Evolutionary conservation across 2,329 filamentous ascomycete species (phyloP).

Genomic region (Penicillium olsonii): DNA sequence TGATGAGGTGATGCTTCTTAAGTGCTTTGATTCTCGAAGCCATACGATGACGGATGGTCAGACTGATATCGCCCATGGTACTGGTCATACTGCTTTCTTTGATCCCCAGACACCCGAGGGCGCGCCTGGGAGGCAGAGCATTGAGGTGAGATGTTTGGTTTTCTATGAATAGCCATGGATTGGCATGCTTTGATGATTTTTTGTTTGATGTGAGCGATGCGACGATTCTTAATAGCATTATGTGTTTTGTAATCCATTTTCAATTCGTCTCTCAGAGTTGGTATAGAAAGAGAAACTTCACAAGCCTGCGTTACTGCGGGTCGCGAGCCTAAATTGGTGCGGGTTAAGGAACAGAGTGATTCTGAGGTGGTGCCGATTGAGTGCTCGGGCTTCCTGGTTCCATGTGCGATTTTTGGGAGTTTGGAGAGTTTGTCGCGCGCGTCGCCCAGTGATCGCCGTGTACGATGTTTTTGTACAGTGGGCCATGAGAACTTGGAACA

Average conservation of each 20-base stretch:
- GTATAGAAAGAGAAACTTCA: too few relatives aligned
- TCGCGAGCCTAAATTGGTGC: too few relatives aligned
- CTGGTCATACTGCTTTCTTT: constrained; percentile 57
- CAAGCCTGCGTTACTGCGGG: too few relatives aligned
- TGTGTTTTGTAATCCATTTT: not conserved
- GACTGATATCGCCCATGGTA: constrained; percentile 49
- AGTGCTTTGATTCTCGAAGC: constrained; percentile 57
- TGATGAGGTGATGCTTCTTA: constrained; percentile 56
- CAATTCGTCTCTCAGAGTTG: too few relatives aligned
- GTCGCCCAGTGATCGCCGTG: too few relatives aligned
- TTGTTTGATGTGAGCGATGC: constrained; percentile 13
- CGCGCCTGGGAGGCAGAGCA: constrained; percentile 58
- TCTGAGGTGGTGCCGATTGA: too few relatives aligned
- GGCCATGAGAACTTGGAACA: too few relatives aligned
- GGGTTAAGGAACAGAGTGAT: too few relatives aligned
- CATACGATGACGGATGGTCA: constrained; percentile 38
- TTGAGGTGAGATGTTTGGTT: constrained; percentile 65
- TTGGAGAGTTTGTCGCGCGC: too few relatives aligned
- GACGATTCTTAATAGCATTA: not conserved
- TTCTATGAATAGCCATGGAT: constrained; percentile 55
- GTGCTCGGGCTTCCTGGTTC: too few relatives aligned
- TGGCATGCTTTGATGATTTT: not conserved
- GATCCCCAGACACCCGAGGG: constrained; percentile 57
- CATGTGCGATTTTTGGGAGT: too few relatives aligned
- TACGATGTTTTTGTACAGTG: too few relatives aligned